Conservation (phyloP, 1,139 yeast genomes). For the Kazachstania sp. region DNA sequence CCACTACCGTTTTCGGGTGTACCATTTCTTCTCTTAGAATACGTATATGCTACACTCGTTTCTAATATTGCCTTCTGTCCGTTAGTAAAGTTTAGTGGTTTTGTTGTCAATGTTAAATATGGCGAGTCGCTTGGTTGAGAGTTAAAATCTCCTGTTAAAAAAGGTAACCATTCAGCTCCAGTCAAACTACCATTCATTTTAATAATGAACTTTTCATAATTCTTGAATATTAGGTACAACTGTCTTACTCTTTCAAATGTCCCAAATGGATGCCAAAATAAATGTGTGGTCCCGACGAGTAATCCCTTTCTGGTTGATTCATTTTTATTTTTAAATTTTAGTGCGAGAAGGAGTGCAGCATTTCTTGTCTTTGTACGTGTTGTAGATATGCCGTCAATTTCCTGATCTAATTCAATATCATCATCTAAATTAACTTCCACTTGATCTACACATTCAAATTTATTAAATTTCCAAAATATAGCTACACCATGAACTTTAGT, state of each 20-base stretch:
- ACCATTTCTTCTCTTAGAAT: constrained; percentile 35
- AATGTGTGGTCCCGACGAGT: constrained; percentile 68
- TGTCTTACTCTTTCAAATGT: constrained; percentile 78
- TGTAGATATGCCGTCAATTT: constrained; percentile 18
- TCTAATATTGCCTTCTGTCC: constrained; percentile 39
- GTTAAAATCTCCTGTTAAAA: constrained; percentile 69
- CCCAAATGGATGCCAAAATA: constrained; percentile 89
- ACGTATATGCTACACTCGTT: constrained; percentile 47
- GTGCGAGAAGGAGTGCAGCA: constrained; percentile 50
- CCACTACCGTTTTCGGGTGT: constrained; percentile 15
- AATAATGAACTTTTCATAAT: constrained; percentile 40
- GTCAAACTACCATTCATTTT: constrained; percentile 27
- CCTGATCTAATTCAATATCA: constrained; percentile 33
- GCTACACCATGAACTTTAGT: constrained; percentile 69
- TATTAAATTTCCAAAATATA: constrained; percentile 41
- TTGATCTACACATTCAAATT: constrained; percentile 40
- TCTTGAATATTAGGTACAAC: constrained; percentile 47
- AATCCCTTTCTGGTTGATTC: constrained; percentile 38
- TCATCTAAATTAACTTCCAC: constrained; percentile 49
- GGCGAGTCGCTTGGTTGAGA: constrained; percentile 77
- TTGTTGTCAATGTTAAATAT: constrained; percentile 54
- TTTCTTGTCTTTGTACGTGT: constrained; percentile 55
- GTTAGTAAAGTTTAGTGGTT: constrained; percentile 40
- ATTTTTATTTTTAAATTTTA: constrained; percentile 37
- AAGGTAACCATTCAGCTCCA: constrained; percentile 21